Conservation (phyloP, 257 asterid species). For the Knoxia roxburghii region DNA sequence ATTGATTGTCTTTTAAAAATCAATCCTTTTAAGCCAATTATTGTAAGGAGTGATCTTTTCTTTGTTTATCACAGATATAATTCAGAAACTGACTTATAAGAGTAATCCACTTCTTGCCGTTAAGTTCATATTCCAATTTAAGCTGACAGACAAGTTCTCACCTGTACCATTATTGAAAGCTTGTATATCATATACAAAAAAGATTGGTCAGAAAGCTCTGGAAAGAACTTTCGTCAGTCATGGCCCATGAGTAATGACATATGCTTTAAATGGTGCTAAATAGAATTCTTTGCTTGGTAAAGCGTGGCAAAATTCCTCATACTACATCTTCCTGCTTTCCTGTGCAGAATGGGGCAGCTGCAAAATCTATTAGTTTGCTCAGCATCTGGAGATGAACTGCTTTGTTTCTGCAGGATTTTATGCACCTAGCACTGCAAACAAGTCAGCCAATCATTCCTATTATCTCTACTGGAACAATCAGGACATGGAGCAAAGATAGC, state of each 20-base stretch:
- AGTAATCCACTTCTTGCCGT: conserved; percentile 53
- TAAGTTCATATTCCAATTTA: conserved; percentile 54
- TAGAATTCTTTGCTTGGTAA: neutral
- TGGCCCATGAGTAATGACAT: conserved; percentile 25
- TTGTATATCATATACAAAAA: conserved; percentile 36
- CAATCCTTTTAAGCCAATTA: too few relatives aligned
- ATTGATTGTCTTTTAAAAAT: neutral
- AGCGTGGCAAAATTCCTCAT: neutral
- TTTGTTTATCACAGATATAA: conserved; percentile 37
- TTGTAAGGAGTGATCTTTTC: too few relatives aligned
- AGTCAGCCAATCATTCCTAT: too few relatives aligned
- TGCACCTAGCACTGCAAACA: too few relatives aligned
- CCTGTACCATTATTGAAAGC: conserved; percentile 56
- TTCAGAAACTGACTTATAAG: conserved; percentile 44
- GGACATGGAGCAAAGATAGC: too few relatives aligned
- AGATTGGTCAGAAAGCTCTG: conserved; percentile 38
- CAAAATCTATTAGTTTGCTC: conserved; percentile 48
- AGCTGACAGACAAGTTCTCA: conserved; percentile 48
- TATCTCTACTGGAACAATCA: too few relatives aligned
- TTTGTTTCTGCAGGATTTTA: too few relatives aligned
- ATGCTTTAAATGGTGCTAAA: neutral
- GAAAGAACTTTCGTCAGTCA: conserved; percentile 41
- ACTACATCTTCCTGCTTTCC: neutral
- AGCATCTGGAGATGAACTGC: too few relatives aligned
- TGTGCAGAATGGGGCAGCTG: conserved; percentile 47